Evolutionary conservation across 495 filamentous ascomycete species (phyloP).

Genomic region (Hypoxylon fuscum): DNA sequence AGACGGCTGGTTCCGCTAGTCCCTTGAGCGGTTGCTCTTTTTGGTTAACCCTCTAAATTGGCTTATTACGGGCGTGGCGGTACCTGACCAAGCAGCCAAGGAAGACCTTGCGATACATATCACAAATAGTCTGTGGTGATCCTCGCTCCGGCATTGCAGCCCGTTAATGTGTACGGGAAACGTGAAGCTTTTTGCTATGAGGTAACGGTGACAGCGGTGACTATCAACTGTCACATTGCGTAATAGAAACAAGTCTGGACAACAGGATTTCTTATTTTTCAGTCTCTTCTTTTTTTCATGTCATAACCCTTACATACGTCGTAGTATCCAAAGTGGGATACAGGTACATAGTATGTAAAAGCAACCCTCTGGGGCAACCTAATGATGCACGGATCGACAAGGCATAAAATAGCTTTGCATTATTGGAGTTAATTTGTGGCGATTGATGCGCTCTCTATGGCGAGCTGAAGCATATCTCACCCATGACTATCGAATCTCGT

Average conservation of each 20-base stretch:
- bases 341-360: too few species aligned
- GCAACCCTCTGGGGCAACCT: conserved; percentile 13
- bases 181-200: not conserved
- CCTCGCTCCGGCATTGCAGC: conserved; percentile 3
- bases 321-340: conserved; percentile 6
- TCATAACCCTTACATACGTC: conserved; percentile 3
- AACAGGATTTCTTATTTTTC: not conserved
- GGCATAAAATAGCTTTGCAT: conserved; percentile 1
- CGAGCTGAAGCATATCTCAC: conserved; percentile 13
- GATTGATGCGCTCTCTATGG: conserved; percentile 6
- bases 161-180: conserved; percentile 1
- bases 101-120: too few species aligned
- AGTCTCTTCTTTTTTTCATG: not conserved
- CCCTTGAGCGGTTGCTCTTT: conserved; percentile 7
- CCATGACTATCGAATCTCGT: conserved; percentile 14
- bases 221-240: conserved; percentile 6
- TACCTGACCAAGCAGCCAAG: not conserved
- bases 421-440: conserved; percentile 8
- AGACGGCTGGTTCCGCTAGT: conserved; percentile 12
- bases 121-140: conserved; percentile 22
- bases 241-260: too few species aligned
- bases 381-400: conserved; percentile 31
- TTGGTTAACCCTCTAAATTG: conserved; percentile 13
- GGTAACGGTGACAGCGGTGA: not conserved
- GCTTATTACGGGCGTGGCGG: not conserved